Base-by-base conservation (phyloP, 2,329 filamentous ascomycete species). In the Diaporthe capsici region DNA sequence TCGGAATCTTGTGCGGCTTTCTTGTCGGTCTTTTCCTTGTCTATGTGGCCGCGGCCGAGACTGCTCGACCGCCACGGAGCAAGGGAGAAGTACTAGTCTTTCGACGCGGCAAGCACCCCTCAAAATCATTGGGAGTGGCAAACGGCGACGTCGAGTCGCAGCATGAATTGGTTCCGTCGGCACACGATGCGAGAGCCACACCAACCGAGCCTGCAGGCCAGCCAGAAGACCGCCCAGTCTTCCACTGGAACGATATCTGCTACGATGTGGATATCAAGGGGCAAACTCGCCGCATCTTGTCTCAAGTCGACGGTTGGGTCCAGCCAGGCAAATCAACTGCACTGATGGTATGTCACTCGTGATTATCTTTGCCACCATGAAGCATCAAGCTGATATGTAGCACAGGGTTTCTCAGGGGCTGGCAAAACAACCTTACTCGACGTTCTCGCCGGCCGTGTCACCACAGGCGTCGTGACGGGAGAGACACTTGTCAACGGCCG, bases 21-120 rank as follows among this genome's bases (percentile, higher is more conserved):
- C 82, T 89, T 76, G 82, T 90, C 65, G 88, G 86, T 71, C 91
- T 91, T 82, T 87, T 89, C 80, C 77, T 81, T 9, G 79, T 89
- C 2, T 90, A 92, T 80, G 85, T 92, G 67, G 71, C 88, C 28
- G 88, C 88, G 3, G 86, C 87, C 0, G 90, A 92, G 78, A 77
- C 89, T 78, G 84, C 85, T 58, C 82, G 85, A 53, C 63, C 72
- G 55, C 12, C 65, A 68, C 86, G 86, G 73, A 88, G 86, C 9
- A 90, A 89, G 81, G 88, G 88, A 70, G 89, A 90, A 80, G 86
- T 90, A 5, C 81, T 92, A 5, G 84, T 91, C 44, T 91, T 91
- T 79, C 88, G 86, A n/a, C 86, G 88, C 44, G 87, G 88, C 92
- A 42, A 61, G n/a, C 22, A 61, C 4, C 58, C 37, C 22, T 17